Evolutionary conservation across 1,284 basidiomycete genomes (phyloP).

Genomic region (Ganoderma boninense): DNA sequence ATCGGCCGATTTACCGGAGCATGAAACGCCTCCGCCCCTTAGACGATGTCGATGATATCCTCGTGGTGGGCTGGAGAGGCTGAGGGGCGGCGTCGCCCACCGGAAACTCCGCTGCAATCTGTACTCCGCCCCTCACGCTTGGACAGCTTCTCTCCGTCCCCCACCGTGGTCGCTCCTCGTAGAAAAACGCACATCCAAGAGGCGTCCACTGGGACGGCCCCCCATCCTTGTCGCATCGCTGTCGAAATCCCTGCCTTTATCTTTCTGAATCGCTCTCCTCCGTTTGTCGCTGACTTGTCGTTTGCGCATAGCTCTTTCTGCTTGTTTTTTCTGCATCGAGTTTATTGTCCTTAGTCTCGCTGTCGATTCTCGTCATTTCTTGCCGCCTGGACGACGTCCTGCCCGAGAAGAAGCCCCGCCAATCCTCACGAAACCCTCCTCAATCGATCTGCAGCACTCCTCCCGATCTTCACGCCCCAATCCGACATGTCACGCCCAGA

Average conservation of each 20-base stretch:
- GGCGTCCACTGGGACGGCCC: slow-evolving; percentile 31
- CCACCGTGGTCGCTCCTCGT: slow-evolving; percentile 29
- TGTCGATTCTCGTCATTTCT: slow-evolving; percentile 39
- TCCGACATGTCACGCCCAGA: slow-evolving; percentile 50
- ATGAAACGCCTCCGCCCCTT: slow-evolving; percentile 29
- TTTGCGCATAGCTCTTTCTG: slow-evolving; percentile 46
- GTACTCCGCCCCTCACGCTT: slow-evolving; percentile 34
- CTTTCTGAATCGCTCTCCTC: slow-evolving; percentile 47
- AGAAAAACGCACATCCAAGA: slow-evolving; percentile 31
- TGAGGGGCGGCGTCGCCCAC: slow-evolving; percentile 18
- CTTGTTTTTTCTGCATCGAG: slow-evolving; percentile 40
- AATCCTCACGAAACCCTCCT: slow-evolving; percentile 27
- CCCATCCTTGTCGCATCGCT: slow-evolving; percentile 43
- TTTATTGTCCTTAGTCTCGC: slow-evolving; percentile 38
- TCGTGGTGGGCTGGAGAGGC: slow-evolving; percentile 23
- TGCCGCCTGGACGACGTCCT: slow-evolving; percentile 30
- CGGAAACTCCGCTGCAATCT: slow-evolving; percentile 39
- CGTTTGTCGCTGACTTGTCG: slow-evolving; percentile 47
- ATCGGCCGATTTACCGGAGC: slow-evolving; percentile 26
- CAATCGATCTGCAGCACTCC: slow-evolving; percentile 30
- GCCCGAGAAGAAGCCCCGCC: slow-evolving; percentile 32
- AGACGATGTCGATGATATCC: slow-evolving; percentile 28
- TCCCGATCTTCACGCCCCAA: slow-evolving; percentile 38
- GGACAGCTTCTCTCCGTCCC: slow-evolving; percentile 27
- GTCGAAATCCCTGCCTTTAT: slow-evolving; percentile 43